Conservation (phyloP, 1,139 yeast genomes). For the Pneumocystis canis region DNA sequence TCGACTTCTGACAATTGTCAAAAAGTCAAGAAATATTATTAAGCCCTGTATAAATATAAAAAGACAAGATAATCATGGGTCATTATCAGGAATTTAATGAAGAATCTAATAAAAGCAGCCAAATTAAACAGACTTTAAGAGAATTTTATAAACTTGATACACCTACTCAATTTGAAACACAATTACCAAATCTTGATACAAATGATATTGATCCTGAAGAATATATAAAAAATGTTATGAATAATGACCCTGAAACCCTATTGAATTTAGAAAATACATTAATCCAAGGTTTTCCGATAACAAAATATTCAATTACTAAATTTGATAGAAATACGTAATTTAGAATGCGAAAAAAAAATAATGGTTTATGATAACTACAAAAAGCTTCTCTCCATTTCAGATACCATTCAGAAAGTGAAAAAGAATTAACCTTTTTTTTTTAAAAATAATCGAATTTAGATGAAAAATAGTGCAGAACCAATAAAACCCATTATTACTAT, state of each 20-base stretch:
- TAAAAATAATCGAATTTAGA: background rate
- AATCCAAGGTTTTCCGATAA: background rate
- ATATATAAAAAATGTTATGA: background rate
- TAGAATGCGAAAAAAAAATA: background rate
- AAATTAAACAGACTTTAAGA: background rate
- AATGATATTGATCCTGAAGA: background rate
- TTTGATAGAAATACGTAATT: background rate
- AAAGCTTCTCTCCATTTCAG: background rate
- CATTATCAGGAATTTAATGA: background rate
- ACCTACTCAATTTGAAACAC: background rate
- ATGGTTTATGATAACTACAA: background rate
- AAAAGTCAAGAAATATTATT: background rate
- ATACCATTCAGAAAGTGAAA: background rate
- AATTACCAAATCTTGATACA: background rate
- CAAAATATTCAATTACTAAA: background rate
- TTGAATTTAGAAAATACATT: background rate
- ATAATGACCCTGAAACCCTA: background rate
- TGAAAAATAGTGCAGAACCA: background rate
- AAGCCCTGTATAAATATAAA: background rate
- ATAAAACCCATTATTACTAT: background rate
- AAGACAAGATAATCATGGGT: background rate
- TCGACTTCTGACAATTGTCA: background rate
- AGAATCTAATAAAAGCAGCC: background rate
- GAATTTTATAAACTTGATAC: conserved; percentile 1
- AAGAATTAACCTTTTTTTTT: background rate